Conservation (phyloP, 768 basidiomycete species). For the Russula sp. region DNA sequence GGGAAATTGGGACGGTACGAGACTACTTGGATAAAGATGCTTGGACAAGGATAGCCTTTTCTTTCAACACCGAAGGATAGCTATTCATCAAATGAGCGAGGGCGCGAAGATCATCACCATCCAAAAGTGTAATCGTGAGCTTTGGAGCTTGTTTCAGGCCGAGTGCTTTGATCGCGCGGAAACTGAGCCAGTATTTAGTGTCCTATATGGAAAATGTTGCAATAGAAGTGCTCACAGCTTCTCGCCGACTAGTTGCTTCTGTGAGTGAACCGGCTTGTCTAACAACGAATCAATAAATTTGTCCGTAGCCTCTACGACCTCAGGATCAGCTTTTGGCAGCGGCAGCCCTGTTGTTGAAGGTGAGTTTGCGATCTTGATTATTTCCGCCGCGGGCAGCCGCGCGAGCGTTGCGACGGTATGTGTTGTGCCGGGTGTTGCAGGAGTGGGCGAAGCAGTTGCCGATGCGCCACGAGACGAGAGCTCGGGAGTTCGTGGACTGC, state of each 20-base stretch:
- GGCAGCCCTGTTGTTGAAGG: slow-evolving; percentile 35
- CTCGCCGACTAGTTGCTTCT: slow-evolving; percentile 78
- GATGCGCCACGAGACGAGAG: slow-evolving; percentile 69
- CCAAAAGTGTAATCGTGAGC: slow-evolving; percentile 74
- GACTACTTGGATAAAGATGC: slow-evolving; percentile 10
- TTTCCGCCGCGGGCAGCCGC: slow-evolving; percentile 65
- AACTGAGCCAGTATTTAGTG: slow-evolving; percentile 28
- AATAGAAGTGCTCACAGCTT: slow-evolving; percentile 47
- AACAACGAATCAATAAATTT: slow-evolving; percentile 61
- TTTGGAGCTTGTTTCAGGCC: slow-evolving; percentile 85
- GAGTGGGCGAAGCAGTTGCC: slow-evolving; percentile 61
- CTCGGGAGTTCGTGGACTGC: slow-evolving; percentile 69
- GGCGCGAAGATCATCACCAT: slow-evolving; percentile 77
- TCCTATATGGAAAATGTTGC: slow-evolving; percentile 10
- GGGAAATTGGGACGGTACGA: neutral
- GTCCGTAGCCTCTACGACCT: slow-evolving; percentile 45
- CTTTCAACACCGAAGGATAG: slow-evolving; percentile 74
- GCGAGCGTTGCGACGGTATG: slow-evolving; percentile 69
- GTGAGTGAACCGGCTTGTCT: slow-evolving; percentile 62
- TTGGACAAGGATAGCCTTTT: slow-evolving; percentile 27
- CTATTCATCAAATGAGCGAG: slow-evolving; percentile 85
- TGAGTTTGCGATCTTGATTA: slow-evolving; percentile 56
- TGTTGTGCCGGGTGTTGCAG: slow-evolving; percentile 48
- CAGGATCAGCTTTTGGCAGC: slow-evolving; percentile 22
- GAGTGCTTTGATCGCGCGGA: slow-evolving; percentile 58